Base-by-base conservation (phyloP, 2,329 filamentous ascomycete genomes). In the Cyphellophora europaea region DNA sequence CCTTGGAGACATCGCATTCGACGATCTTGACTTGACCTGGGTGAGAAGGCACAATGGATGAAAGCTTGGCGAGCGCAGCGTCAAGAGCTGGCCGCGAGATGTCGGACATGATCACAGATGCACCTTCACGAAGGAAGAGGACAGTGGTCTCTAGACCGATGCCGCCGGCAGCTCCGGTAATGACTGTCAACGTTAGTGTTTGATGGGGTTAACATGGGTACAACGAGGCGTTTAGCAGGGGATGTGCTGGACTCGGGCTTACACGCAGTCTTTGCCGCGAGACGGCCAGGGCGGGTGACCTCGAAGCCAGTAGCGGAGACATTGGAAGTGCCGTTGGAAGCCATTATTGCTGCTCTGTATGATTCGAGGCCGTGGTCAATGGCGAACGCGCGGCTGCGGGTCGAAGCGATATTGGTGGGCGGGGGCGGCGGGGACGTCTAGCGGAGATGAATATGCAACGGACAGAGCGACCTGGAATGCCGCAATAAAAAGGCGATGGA, bases 101-200 rank as follows among this genome's bases (percentile, higher is more conserved):
- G 54, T 95, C 88, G 42, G 82, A 74, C 75, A 95, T 78, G 47
- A 94, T 66, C 37, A 95, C 77, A 43, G 74, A 81, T 53, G 86
- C 88, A 43, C 87, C 88, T 66, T 95, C 88, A 45, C 82, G 82
- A 40, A 79, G 81, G 54, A 95, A 93, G 40, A 94, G 81, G 49
- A 95, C 88, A 37, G 74, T 75, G 2, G 88, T 94, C 66, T 95
- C 87, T 32, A 95, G 81, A 47, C 88, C 88, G 53, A 95, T 95
- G 53, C 88, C 88, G 53, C 88, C 88, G 53, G 14, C 21, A 10
- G 45, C 48, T 19, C 48, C 48, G 19, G 48, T 50, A 14, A 50
- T 49, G 35, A 48, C 30, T 32, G 53, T 86, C 87, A 53, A 8
- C 10, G 19, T 27, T 19, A 31, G 19, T 19, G 21, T 27, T 37